These are phyloP conservation scores for Hanseniaspora lachancei DNA, from an alignment of 805 yeast species.

Conservation along the genomic window DNA sequence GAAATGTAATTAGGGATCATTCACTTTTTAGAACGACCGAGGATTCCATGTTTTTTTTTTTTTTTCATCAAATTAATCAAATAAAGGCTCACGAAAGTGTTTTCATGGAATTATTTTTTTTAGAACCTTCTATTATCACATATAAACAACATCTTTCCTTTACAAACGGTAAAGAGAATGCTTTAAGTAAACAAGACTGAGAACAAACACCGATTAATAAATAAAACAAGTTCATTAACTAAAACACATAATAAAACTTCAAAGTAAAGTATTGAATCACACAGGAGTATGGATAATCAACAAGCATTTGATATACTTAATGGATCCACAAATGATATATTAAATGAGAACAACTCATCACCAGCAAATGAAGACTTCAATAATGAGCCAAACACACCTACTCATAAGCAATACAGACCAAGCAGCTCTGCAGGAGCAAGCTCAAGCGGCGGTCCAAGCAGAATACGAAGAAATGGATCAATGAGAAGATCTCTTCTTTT, in stretches of 20 bases:
- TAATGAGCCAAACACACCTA: background rate
- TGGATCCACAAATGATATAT: background rate
- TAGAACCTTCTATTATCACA: no score
- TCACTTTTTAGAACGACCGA: no score
- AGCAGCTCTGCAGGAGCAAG: background rate
- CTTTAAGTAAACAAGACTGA: no score
- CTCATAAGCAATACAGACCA: constrained; percentile 7
- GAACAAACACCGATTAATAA: no score
- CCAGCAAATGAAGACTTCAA: background rate
- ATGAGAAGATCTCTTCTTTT: constrained; percentile 13
- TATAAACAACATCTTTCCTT: no score
- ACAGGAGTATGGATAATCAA: background rate
- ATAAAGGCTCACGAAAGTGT: no score
- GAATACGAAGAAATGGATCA: constrained; percentile 11
- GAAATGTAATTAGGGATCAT: background rate
- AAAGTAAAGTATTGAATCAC: background rate
- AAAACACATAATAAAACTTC: no score
- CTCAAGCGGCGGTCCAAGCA: background rate
- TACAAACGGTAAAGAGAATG: no score
- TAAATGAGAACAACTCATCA: background rate
- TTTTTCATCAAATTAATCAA: no score
- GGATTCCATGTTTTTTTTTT: no score
- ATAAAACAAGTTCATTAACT: no score
- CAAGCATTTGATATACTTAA: background rate
- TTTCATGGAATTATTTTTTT: no score